phyloP scores from a whole-genome alignment of 257 asterid species.

The Jacaranda copaia region DNA sequence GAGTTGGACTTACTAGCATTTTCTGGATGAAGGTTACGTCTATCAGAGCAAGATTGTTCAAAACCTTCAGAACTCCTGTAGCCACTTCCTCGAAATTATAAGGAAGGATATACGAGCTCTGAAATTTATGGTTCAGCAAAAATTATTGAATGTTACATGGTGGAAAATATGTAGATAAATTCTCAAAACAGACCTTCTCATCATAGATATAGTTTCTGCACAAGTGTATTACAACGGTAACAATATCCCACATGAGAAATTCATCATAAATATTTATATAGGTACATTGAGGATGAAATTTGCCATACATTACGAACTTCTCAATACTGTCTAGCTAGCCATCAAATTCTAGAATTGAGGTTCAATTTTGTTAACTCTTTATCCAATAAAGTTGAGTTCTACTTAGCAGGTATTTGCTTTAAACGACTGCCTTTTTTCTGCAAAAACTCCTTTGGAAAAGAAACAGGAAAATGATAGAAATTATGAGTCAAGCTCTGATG shows the following conservation, averaged over 20 bases:
- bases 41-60: conserved; percentile 94
- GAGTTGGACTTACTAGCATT: conserved; percentile 75
- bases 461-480: conserved; percentile 14
- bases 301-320: background rate
- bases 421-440: background rate
- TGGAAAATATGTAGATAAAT: background rate
- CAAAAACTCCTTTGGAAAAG: conserved; percentile 1
- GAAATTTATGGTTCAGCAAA: conserved; percentile 40
- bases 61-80: conserved; percentile 89
- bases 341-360: conserved; percentile 9
- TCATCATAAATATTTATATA: background rate
- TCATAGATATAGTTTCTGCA: conserved; percentile 1
- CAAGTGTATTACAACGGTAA: background rate
- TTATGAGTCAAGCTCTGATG: conserved; percentile 8
- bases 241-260: conserved; percentile 16
- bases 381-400: background rate
- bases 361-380: background rate
- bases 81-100: conserved; percentile 98
- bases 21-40: conserved; percentile 86
- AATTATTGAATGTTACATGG: conserved; percentile 33
- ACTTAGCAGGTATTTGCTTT: background rate
- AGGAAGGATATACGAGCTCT: conserved; percentile 85
- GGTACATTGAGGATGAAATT: background rate
- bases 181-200: background rate
- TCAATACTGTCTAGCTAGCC: conserved; percentile 3